A percentile compares a stretch with the other conserved stretches of the same genome.
These are phyloP conservation scores for Ricinus communis DNA, from an alignment of 345 rosid species.

Conservation along the genomic window DNA sequence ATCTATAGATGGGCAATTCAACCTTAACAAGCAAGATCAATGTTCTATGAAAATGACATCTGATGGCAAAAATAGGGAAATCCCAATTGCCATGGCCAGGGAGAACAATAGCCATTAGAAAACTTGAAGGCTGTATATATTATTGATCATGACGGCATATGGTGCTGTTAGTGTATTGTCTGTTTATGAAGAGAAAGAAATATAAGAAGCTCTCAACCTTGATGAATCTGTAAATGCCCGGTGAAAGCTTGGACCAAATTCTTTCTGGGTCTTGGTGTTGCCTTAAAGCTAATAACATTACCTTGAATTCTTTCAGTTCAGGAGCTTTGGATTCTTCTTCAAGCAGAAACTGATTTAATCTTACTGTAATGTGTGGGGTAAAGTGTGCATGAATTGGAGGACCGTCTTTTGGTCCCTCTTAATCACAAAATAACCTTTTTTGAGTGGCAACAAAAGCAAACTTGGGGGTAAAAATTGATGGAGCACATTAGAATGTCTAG, in stretches of 20 bases:
- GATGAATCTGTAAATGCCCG: no score
- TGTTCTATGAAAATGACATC: constrained; percentile 18
- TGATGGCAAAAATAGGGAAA: not conserved
- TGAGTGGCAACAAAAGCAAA: constrained; percentile 26
- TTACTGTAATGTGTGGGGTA: constrained; percentile 13
- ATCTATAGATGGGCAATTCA: no score
- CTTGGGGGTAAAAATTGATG: constrained; percentile 3
- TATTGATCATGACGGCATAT: not conserved
- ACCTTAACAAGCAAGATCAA: not conserved
- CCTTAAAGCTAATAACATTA: not conserved
- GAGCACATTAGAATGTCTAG: not conserved
- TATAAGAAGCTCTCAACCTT: no score
- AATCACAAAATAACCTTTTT: constrained; percentile 15
- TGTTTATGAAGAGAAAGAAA: no score
- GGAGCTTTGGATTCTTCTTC: constrained; percentile 42
- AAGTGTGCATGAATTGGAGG: not conserved
- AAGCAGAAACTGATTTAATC: constrained; percentile 15
- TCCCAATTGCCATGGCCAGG: not conserved
- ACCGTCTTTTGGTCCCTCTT: constrained; percentile 15
- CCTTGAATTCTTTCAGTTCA: not conserved
- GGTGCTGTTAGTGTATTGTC: no score
- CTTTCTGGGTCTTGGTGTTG: no score
- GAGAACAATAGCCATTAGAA: not conserved
- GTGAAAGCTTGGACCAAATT: no score
- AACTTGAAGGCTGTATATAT: not conserved